Percentiles rank a stretch among this genome's conserved stretches.
Evolutionary conservation across 345 rosid species (phyloP).

Genomic region (Citrus sinensis): DNA sequence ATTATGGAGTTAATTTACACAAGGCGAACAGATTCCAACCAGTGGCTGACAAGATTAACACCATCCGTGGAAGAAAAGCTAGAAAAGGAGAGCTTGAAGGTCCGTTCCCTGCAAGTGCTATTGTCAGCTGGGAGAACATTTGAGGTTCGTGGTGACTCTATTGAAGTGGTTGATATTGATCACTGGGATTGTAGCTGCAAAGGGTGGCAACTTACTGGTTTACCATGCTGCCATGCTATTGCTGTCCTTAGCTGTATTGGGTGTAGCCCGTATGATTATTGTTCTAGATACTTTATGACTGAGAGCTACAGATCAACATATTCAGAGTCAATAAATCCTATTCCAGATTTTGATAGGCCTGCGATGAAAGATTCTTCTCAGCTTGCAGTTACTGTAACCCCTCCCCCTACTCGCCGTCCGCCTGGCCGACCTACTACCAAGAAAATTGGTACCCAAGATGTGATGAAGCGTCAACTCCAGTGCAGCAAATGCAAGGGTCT

Average conservation of each 20-base stretch:
- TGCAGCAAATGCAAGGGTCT: slow-evolving; percentile 98
- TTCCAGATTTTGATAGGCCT: slow-evolving; percentile 48
- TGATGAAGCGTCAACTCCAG: slow-evolving; percentile 82
- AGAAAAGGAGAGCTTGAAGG: slow-evolving; percentile 53
- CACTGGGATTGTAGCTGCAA: slow-evolving; percentile 85
- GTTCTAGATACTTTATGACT: slow-evolving; percentile 66
- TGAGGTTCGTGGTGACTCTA: slow-evolving; percentile 80
- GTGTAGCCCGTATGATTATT: slow-evolving; percentile 60
- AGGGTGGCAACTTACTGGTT: slow-evolving; percentile 78
- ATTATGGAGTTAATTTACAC: slow-evolving; percentile 65
- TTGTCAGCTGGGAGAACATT: slow-evolving; percentile 58
- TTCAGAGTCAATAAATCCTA: slow-evolving; percentile 63
- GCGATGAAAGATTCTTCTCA: slow-evolving; percentile 42
- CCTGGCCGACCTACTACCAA: slow-evolving; percentile 85
- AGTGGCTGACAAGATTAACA: slow-evolving; percentile 63
- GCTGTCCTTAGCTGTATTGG: slow-evolving; percentile 62
- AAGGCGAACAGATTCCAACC: slow-evolving; percentile 45
- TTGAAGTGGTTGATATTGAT: slow-evolving; percentile 66
- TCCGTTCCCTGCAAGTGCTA: slow-evolving; percentile 51
- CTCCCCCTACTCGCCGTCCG: slow-evolving; percentile 82
- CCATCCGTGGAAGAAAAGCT: slow-evolving; percentile 81
- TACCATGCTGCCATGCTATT: slow-evolving; percentile 78
- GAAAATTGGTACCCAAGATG: slow-evolving; percentile 53
- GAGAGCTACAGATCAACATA: slow-evolving; percentile 74
- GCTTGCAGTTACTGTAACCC: slow-evolving; percentile 66